Evolutionary conservation across 2,329 filamentous ascomycete species (phyloP).

Genomic region (Colletotrichum limetticola): DNA sequence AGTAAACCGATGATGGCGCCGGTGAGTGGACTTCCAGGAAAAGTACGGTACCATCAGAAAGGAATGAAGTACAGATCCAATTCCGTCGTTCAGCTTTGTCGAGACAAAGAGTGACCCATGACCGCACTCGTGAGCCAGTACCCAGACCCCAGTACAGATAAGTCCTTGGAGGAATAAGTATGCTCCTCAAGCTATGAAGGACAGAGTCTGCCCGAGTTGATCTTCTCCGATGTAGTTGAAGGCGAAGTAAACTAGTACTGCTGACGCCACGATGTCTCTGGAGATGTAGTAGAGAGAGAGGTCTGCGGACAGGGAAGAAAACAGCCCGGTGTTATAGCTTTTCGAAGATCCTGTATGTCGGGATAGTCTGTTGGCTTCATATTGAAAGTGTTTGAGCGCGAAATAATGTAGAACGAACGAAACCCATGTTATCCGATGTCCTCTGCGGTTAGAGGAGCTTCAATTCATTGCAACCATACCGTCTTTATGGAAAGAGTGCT

Average conservation of each 20-base stretch:
- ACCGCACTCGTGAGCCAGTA: neutral
- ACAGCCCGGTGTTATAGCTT: neutral
- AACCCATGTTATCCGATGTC: neutral
- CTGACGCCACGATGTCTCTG: neutral
- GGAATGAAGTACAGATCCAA: neutral
- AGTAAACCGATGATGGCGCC: neutral
- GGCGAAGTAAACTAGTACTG: neutral
- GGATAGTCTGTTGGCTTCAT: neutral
- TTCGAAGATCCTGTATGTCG: neutral
- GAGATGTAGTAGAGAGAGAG: neutral
- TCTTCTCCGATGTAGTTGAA: neutral
- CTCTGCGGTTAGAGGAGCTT: neutral
- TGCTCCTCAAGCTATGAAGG: neutral
- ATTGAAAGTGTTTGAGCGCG: neutral
- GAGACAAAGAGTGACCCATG: neutral
- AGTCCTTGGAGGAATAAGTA: neutral
- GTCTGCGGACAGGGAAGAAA: neutral
- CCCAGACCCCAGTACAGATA: neutral
- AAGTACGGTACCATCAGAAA: neutral
- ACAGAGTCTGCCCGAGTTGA: neutral
- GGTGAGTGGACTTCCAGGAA: neutral
- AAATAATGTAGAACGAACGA: neutral
- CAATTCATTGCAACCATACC: too few species aligned
- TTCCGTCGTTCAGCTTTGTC: neutral
- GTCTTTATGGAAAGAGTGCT: neutral